Evolutionary conservation across 2,329 filamentous ascomycete species (phyloP).

Genomic region (Neofusicoccum sp.): DNA sequence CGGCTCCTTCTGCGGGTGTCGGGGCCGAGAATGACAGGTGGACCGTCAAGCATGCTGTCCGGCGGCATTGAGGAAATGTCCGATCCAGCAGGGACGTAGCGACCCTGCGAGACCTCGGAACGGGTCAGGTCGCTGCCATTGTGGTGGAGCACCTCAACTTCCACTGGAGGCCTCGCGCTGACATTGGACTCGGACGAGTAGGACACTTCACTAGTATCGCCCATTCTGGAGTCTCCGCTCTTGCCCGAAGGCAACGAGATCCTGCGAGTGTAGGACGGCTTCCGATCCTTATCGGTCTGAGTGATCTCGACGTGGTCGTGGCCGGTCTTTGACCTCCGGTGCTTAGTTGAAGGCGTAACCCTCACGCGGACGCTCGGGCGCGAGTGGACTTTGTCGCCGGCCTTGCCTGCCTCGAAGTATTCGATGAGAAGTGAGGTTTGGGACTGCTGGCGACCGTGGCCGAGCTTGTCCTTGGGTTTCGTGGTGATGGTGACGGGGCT

Average conservation of each 20-base stretch:
- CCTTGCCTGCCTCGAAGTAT: slow-evolving; percentile 84
- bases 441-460: slow-evolving; percentile 59
- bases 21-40: slow-evolving; percentile 44
- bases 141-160: slow-evolving; percentile 83
- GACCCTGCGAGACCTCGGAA: slow-evolving; percentile 57
- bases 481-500: slow-evolving; percentile 91
- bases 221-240: slow-evolving; percentile 33
- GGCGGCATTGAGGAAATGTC: slow-evolving; percentile 82
- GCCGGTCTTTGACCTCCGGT: slow-evolving; percentile 50
- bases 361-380: slow-evolving; percentile 79
- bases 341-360: slow-evolving; percentile 69
- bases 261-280: slow-evolving; percentile 65
- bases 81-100: slow-evolving; percentile 68
- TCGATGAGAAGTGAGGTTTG: slow-evolving; percentile 92
- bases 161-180: slow-evolving; percentile 67
- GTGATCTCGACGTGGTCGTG: slow-evolving; percentile 85
- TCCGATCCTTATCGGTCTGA: slow-evolving; percentile 69
- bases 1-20: slow-evolving; percentile 47
- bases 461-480: slow-evolving; percentile 58
- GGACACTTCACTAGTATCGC: slow-evolving; percentile 50
- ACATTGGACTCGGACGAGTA: slow-evolving; percentile 81
- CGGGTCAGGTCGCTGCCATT: slow-evolving; percentile 68
- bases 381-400: slow-evolving; percentile 59
- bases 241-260: slow-evolving; percentile 58
- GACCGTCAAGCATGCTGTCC: slow-evolving; percentile 66